Evolutionary conservation across 2,329 filamentous ascomycete genomes (phyloP), one percentile per base, ranked within the genome.

Genomic region (Trematosphaeria pertusa): DNA sequence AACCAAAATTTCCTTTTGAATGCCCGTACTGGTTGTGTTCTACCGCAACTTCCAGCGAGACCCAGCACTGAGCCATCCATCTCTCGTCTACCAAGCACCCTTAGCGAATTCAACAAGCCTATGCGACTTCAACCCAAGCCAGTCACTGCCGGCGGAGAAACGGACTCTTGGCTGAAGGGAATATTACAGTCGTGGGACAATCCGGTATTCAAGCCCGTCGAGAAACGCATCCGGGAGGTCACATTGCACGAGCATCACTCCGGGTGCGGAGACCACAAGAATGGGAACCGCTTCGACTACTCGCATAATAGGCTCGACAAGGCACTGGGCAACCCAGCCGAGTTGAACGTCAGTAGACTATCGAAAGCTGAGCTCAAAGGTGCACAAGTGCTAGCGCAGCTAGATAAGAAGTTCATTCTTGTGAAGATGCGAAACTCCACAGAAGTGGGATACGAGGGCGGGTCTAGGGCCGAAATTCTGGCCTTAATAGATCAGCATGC

Each of bases 401-500:
- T 99, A 1, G 93, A 97, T 67, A 79, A 77, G 11, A 99, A 99
- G 68, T 99, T 96, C 65, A 87, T 99, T 12, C 73, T 99, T 0
- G 77, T 85, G 17, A 87, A 83, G 52, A 73, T 89, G 38, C 66
- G 20, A 12, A 48, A 54, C 5, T 32, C 71, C 0, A 40, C 63
- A 3, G 48, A 39, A 5, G 4, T 1, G 11, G 2, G n/a, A 26
- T 14, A 9, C 34, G n/a, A 51, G 33, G 26, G 33, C 6, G 41
- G 34, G 19, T 48, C 30, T 12, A n/a, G 15, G 6, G 7, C 19
- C 11, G 52, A 65, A 2, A 58, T 85, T 1, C 74, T 97, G 4
- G 79, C 96, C 0, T 77, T 97, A 30, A 80, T 97, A 5, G 94
- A 99, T 63, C 94, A 99, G 64, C 94, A 99, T 66, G 94, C 94